Conservation (phyloP, 2,329 filamentous ascomycete species). For the Cercospora sp. region DNA sequence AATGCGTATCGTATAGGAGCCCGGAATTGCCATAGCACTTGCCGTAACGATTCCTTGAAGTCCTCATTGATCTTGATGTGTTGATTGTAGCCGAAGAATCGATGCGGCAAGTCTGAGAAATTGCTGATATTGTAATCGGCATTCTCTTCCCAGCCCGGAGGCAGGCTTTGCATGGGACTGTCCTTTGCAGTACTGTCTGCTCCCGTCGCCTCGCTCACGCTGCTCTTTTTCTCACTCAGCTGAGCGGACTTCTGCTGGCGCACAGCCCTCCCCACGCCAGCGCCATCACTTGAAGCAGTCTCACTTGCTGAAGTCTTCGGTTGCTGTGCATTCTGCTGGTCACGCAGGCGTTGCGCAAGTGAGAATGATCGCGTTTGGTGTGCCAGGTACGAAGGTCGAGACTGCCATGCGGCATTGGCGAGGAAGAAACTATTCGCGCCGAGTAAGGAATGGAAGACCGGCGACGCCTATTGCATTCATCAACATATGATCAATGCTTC, state of each 20-base stretch:
- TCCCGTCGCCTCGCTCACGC: conserved; percentile 16
- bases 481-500: conserved; percentile 10
- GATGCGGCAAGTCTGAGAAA: conserved; percentile 74
- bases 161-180: conserved; percentile 39
- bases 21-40: conserved; percentile 86
- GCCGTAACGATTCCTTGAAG: conserved; percentile 84
- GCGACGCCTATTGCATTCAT: conserved; percentile 29
- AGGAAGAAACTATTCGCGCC: conserved; percentile 38
- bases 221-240: conserved; percentile 17
- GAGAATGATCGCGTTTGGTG: conserved; percentile 27
- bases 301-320: conserved; percentile 14
- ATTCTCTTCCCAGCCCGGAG: conserved; percentile 72
- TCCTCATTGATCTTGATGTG: conserved; percentile 95
- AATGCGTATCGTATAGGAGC: conserved; percentile 96
- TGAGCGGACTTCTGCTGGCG: conserved; percentile 16
- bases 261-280: not conserved
- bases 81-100: conserved; percentile 89
- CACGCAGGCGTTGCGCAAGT: conserved; percentile 22
- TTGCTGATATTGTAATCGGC: conserved; percentile 68
- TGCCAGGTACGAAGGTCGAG: conserved; percentile 31
- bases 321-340: conserved; percentile 16
- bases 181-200: conserved; percentile 26
- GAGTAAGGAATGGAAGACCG: conserved; percentile 36
- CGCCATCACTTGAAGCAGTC: conserved; percentile 2
- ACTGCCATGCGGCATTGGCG: conserved; percentile 38